Base-by-base conservation (phyloP, 2,329 filamentous ascomycete genomes). In the Bipolaris oryzae region DNA sequence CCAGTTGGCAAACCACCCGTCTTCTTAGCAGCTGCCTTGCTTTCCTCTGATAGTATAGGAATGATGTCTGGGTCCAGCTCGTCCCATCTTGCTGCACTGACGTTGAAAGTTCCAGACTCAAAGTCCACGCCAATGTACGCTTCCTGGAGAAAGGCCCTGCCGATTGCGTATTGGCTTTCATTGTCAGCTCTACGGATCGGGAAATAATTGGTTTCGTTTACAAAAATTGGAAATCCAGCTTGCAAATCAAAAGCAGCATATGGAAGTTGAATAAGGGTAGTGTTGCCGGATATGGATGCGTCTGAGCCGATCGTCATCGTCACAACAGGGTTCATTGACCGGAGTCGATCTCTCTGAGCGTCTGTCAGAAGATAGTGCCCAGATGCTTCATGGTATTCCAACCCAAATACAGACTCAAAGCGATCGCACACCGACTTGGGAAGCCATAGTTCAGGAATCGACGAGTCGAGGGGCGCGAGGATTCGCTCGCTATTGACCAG, bases 141-240 rank as follows among this genome's bases (percentile, higher is more conserved):
- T 74, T 90, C 87, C 69, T 90, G 88, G 47, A 91, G 75, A 58
- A 90, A 89, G 0, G 84, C 81, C 18, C 88, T 81, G 10, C 88
- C 88, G 25, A 90, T 81, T 6, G 86, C 82, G 66, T 85, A 82
- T 60, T 84, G 80, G 11, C 79, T 78, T 33, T 81, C 79, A 55
- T 83, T 80, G 34, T 81, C 68, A 7, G 41, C 41, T n/a, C 41
- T 16, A n/a, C 41, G 41, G n/a, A 44, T 44, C 2, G 41, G 41
- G 5, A 44, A 44, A 31, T 44, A 44, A n/a, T 44, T 44, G 4
- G 41, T 44, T 2, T 25, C 16, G 6, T 44, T 44, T 84, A 84
- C 78, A 7, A 88, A 74, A 2, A 82, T 83, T 71, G 78, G 66
- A 83, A 84, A 76, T 0, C 77, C 75, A 13, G 74, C 60, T 31